A percentile compares a stretch with the other conserved stretches of the same genome.
These are phyloP conservation scores for Boechera stricta DNA, from an alignment of 345 rosid species.

Conservation along the genomic window DNA sequence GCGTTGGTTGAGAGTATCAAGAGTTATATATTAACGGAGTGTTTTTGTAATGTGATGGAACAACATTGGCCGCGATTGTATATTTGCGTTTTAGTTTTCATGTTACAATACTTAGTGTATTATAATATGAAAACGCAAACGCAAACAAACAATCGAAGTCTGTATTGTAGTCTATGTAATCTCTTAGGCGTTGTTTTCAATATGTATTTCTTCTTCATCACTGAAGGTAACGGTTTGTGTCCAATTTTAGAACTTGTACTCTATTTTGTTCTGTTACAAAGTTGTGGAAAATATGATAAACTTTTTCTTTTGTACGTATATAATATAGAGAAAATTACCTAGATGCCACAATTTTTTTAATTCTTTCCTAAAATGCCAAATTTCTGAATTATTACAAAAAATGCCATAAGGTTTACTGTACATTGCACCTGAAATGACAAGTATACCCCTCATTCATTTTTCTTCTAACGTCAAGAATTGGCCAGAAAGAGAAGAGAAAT, in stretches of 20 bases:
- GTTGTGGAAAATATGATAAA: too few species aligned
- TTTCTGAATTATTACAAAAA: too few species aligned
- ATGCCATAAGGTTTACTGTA: too few species aligned
- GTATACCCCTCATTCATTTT: too few species aligned
- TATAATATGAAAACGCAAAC: constrained; percentile 8
- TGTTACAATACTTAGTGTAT: background rate
- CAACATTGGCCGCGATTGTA: constrained; percentile 6
- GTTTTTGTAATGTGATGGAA: constrained; percentile 11
- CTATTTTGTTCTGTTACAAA: background rate
- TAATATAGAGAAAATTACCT: too few species aligned
- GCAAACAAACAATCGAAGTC: constrained; percentile 14
- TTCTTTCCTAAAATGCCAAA: too few species aligned
- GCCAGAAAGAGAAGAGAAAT: too few species aligned
- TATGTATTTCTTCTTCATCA: background rate
- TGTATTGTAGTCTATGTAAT: constrained; percentile 6
- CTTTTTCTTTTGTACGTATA: too few species aligned
- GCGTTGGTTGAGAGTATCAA: background rate
- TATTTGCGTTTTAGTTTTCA: constrained; percentile 15
- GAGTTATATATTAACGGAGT: constrained; percentile 3
- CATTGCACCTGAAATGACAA: too few species aligned
- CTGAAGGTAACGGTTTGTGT: background rate
- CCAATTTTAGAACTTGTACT: background rate
- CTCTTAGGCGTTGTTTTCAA: background rate
- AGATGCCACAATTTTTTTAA: too few species aligned
- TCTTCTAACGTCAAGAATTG: too few species aligned